Evolutionary conservation across 495 filamentous ascomycete genomes (phyloP).

Genomic region (Ramalina intermedia): DNA sequence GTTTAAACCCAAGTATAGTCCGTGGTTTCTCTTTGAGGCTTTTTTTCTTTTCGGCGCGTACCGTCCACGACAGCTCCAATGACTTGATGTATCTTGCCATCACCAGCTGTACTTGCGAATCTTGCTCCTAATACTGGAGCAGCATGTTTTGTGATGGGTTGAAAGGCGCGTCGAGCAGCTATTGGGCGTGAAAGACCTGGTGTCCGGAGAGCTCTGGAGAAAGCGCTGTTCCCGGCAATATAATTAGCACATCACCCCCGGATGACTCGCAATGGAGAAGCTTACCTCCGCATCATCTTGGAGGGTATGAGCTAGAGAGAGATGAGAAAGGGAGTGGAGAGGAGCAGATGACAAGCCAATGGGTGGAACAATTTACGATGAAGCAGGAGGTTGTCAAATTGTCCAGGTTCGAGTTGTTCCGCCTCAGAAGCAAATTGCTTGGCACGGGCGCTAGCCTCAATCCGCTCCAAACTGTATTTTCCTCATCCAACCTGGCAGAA

Average conservation of each 20-base stretch:
- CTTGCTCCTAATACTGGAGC: conserved; percentile 49
- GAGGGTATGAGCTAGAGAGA: conserved; percentile 33
- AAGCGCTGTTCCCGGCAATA: conserved; percentile 43
- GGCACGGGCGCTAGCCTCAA: conserved; percentile 2
- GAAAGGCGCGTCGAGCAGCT: conserved; percentile 53
- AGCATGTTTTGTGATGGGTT: conserved; percentile 44
- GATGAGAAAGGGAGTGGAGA: conserved; percentile 19
- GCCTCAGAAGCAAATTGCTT: background rate
- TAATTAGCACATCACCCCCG: conserved; percentile 33
- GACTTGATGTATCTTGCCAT: conserved; percentile 80
- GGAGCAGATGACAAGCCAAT: background rate
- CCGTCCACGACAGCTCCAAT: conserved; percentile 58
- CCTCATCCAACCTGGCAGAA: background rate
- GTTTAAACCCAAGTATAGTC: conserved; percentile 13
- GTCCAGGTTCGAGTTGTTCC: too few relatives aligned
- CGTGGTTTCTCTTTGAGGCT: conserved; percentile 9
- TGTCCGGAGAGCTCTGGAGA: conserved; percentile 65
- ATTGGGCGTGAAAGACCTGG: conserved; percentile 59
- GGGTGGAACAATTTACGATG: background rate
- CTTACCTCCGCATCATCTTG: conserved; percentile 87
- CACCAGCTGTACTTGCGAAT: conserved; percentile 52
- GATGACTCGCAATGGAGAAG: conserved; percentile 3
- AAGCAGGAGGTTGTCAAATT: too few relatives aligned
- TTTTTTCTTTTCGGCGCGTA: conserved; percentile 26
- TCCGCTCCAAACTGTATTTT: background rate